Evolutionary conservation across 179 eudicot genomes (phyloP), one percentile per base, ranked within the genome.

Genomic region (Beta corolliflora): DNA sequence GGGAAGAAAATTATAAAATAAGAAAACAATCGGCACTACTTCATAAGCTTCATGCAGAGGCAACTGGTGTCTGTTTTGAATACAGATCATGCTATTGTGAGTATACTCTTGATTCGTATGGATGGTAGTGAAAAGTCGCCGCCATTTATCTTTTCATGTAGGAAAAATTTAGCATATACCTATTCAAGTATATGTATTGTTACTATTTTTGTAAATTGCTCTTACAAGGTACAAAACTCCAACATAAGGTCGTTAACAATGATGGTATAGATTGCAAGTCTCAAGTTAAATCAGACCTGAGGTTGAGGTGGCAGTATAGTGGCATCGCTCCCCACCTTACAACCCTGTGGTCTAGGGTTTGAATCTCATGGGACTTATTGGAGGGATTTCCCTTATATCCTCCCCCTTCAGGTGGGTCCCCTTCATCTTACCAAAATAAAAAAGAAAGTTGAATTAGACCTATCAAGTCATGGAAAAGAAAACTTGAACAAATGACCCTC

Each of bases 1-100:
- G 21, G 29, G 71, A 46, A 63, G 76, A 36, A 41, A 31, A 61
- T 31, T 16, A 12, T 3, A 56, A 76, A 29, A 31, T 29, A 54
- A 18, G 61, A 58, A 36, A 13, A 31, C 12, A 5, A 68, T 67
- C 53, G 48, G 14, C 7, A 11, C 11, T 9, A 21, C 5, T 48
- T n/a, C 7, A 59, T 9, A 55, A 76, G 75, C 61, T 81, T 68
- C 36, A 46, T 10, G 71, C 61, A 76, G 60, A 66, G 83, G 74
- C 58, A 80, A 50, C 77, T 73, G 67, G 78, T 80, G 16, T 73
- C 56, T 64, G 31, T 61, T 21, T 60, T 50, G 60, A 73, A 14
- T 15, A 45, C 59, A 25, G 29, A 25, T 58, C 70, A 12, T 78
- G 54, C 12, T 44, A 46, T 12, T 18, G 21, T n/a, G 54, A 46